Evolutionary conservation across 2,329 filamentous ascomycete species (phyloP), one percentile per base, ranked within the genome.

Genomic region (Diaporthe helianthi): DNA sequence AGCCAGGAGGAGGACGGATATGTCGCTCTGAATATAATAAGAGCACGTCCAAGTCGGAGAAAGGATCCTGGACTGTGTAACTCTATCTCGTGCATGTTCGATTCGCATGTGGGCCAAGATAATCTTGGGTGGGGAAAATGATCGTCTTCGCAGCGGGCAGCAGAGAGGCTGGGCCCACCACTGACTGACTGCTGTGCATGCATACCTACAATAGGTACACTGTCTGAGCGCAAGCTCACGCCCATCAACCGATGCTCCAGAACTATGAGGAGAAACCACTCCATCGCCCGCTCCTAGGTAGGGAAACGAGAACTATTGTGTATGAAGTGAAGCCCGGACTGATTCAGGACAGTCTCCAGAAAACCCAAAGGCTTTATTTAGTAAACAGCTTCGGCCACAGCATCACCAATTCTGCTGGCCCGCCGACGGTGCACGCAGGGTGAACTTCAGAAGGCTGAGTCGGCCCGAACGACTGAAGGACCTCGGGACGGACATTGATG

Each of bases 311-410:
- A 36, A 6, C 44, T 63, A 63, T 41, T 63, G 58, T 9, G 58
- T 63, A 22, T 24, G 44, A 49, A 36, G n/a, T 63, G 58, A 63
- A 49, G 58, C 58, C 58, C 29, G 29, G 15, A 36, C 58, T 63
- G 58, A 63, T 49, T 63, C 58, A 63, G 44, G 58, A 63, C 26
- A 63, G 58, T 63, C 49, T 63, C 58, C 58, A 63, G 58, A 24
- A 33, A 1, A n/a, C n/a, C 58, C 44, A 33, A 49, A 63, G 58
- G 44, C 58, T 63, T 49, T 49, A 49, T 31, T n/a, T 24, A n/a
- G n/a, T n/a, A n/a, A n/a, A n/a, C n/a, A n/a, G n/a, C 29, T 31
- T 63, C 58, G 29, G 58, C 29, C 58, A 26, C 44, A 49, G 22
- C n/a, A 49, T 36, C 29, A 49, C 58, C 29, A 19, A 12, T 63